phyloP scores from a whole-genome alignment of 2,329 filamentous ascomycete species.

The Gnomoniopsis sp. region DNA sequence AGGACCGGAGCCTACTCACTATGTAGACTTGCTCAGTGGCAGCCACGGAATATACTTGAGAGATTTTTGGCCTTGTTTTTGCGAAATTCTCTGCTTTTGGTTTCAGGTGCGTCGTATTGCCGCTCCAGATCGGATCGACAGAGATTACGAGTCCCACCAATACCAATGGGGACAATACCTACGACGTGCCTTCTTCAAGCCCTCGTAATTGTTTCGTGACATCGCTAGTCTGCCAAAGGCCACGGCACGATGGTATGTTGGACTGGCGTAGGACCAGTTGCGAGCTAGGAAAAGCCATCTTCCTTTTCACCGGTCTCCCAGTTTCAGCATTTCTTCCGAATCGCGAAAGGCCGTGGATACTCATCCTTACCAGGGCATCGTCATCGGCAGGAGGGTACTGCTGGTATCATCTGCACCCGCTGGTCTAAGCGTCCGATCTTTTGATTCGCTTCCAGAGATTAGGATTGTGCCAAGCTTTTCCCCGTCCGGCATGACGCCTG shows the following conservation, averaged over 20 bases:
- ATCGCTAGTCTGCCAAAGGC: not conserved
- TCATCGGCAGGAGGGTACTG: too few relatives aligned
- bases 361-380: too few relatives aligned
- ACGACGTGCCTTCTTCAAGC: not conserved
- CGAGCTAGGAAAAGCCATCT: not conserved
- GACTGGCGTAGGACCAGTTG: not conserved
- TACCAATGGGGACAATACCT: not conserved
- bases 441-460: not conserved
- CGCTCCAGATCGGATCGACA: not conserved
- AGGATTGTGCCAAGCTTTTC: not conserved
- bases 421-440: not conserved
- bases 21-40: too few relatives aligned
- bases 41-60: too few relatives aligned
- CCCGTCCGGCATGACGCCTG: not conserved
- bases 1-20: too few relatives aligned
- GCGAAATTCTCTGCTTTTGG: too few relatives aligned
- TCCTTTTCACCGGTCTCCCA: too few relatives aligned
- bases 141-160: not conserved
- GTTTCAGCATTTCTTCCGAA: too few relatives aligned
- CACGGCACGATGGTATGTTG: not conserved
- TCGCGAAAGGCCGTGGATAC: too few relatives aligned
- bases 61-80: too few relatives aligned
- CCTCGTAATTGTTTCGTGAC: not conserved
- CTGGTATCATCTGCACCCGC: not conserved
- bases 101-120: too few relatives aligned